Conservation (phyloP, 2,329 filamentous ascomycete species). For the Trichoderma sp. region DNA sequence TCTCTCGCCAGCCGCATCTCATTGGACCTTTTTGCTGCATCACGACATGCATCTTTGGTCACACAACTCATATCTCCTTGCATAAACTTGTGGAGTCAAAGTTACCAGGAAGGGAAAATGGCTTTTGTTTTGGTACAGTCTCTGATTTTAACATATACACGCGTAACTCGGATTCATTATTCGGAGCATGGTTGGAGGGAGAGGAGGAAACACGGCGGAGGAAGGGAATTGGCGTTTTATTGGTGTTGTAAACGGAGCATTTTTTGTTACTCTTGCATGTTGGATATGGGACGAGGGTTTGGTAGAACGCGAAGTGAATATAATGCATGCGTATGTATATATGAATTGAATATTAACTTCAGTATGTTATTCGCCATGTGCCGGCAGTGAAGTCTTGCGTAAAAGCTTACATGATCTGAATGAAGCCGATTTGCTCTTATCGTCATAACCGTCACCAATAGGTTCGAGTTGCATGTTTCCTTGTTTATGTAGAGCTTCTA, state of each 20-base stretch:
- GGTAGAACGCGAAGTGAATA: not conserved
- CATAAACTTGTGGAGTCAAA: not conserved
- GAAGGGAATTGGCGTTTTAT: slow-evolving; percentile 2
- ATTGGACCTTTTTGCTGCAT: not conserved
- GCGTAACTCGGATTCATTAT: slow-evolving; percentile 3
- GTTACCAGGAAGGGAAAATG: not conserved
- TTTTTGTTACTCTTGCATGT: not conserved
- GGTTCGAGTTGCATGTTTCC: too few relatives aligned
- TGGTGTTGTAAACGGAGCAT: slow-evolving; percentile 1
- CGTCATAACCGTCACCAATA: too few relatives aligned
- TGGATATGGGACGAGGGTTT: not conserved
- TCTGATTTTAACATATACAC: not conserved
- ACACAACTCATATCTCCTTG: not conserved
- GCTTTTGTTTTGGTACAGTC: not conserved
- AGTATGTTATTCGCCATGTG: too few relatives aligned
- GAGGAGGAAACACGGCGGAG: not conserved
- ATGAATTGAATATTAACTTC: slow-evolving; percentile 4
- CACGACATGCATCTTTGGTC: not conserved
- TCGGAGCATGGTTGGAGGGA: not conserved
- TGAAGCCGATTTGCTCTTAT: too few relatives aligned
- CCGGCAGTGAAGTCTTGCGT: too few relatives aligned
- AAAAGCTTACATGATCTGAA: too few relatives aligned
- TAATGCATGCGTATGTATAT: slow-evolving; percentile 6
- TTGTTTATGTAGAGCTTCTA: too few relatives aligned
- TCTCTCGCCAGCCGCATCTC: slow-evolving; percentile 11